These are phyloP conservation scores for Aspergillus aculeatus DNA, from an alignment of 2,329 filamentous ascomycete species.

Conservation along the genomic window DNA sequence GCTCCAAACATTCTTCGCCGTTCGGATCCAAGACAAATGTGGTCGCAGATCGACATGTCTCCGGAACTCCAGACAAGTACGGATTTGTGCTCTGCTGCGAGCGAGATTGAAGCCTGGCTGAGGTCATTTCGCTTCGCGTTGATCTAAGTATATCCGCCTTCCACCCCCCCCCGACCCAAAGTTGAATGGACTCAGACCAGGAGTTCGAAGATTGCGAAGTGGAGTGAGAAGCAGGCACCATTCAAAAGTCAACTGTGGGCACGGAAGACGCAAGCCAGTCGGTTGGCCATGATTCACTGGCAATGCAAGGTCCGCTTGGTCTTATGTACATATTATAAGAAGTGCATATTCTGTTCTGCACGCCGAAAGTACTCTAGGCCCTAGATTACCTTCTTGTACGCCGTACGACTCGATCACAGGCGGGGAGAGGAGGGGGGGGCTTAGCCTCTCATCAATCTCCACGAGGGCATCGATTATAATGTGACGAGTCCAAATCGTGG, in stretches of 20 bases:
- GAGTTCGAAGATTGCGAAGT: background rate
- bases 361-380: slow-evolving; percentile 3
- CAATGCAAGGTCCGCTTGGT: slow-evolving; percentile 19
- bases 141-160: slow-evolving; percentile 3
- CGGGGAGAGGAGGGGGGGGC: background rate
- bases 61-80: background rate
- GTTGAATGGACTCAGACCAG: slow-evolving; percentile 5
- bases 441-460: slow-evolving; percentile 10
- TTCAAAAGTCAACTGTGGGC: background rate
- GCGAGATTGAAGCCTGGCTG: background rate
- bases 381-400: slow-evolving; percentile 7
- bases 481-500: slow-evolving; percentile 22
- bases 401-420: slow-evolving; percentile 16
- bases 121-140: background rate
- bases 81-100: background rate
- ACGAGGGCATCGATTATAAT: slow-evolving; percentile 16
- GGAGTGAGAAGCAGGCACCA: background rate
- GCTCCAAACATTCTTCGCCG: slow-evolving; percentile 1
- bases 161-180: background rate
- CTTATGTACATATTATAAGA: slow-evolving; percentile 10
- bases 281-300: slow-evolving; percentile 3
- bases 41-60: background rate
- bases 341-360: slow-evolving; percentile 13
- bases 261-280: background rate
- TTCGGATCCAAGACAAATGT: slow-evolving; percentile 2